These are phyloP conservation scores for Tuber microsphaerosporum DNA, from an alignment of 495 filamentous ascomycete genomes.

Conservation along the genomic window DNA sequence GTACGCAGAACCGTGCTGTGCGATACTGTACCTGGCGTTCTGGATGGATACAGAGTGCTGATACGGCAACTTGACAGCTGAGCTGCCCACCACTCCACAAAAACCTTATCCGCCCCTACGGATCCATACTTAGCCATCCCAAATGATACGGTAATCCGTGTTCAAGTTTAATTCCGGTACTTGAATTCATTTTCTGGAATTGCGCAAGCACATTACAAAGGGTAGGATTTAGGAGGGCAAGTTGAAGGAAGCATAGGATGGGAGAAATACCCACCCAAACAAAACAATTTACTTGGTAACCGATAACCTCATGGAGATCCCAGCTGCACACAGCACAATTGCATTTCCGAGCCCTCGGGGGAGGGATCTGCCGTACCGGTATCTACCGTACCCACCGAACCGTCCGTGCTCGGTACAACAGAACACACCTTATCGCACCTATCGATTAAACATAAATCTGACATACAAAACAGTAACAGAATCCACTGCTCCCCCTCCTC, in stretches of 20 bases:
- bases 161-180: not conserved
- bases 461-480: not conserved
- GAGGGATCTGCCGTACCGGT: not conserved
- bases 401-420: not conserved
- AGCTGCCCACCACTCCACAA: not conserved
- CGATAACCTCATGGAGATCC: conserved; percentile 5
- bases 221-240: not conserved
- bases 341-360: not conserved
- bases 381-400: not conserved
- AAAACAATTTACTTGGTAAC: not conserved
- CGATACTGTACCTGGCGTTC: not conserved
- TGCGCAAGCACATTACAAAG: not conserved
- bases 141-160: not conserved
- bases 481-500: not conserved
- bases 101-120: not conserved
- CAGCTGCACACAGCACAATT: not conserved
- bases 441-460: not conserved
- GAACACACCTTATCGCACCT: conserved; percentile 4
- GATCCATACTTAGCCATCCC: not conserved
- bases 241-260: not conserved
- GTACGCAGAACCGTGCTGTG: not conserved
- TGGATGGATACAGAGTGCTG: not conserved
- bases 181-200: not conserved
- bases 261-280: conserved; percentile 3
- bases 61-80: not conserved